Evolutionary conservation across 164 flowering plant species (phyloP), one percentile per base, ranked within the genome.

Genomic region (Euptelea pleiosperma): DNA sequence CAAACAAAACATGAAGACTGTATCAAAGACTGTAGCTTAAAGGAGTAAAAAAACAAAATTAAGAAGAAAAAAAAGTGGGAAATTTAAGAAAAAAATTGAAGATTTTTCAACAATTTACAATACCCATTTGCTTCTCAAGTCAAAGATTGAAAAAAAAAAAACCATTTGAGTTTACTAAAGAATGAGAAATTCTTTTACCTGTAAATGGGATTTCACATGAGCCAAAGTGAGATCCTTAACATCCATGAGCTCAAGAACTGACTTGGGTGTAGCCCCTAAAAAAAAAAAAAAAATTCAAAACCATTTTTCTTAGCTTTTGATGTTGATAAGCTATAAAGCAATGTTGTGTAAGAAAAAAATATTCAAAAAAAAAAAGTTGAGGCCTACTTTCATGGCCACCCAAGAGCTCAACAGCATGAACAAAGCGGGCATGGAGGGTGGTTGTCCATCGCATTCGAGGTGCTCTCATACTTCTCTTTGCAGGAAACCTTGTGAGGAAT

Each of bases 191-290:
- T 48, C 11, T 1, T 50, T 16, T 78, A 92, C 98, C 98, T 89
- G 98, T 61, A 92, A 77, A 79, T 92, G 98, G 56, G 93, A 85
- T 74, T 92, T 92, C 49, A 92, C 98, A 83, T 92, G 98, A 25
- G 96, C 98, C 54, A 92, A 70, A 39, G 98, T 92, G 65, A 92
- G 98, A 84, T 92, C 98, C 66, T 92, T 92, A 25, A 92, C 98
- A 86, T 89, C 98, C 98, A 92, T 92, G 55, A 92, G 94, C 86
- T 92, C 98, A 53, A 92, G 90, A 57, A 92, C 98, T 56, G 98
- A 92, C 70, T 92, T 92, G 44, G 98, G 98, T 39, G 98, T 92
- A 35, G 98, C 98, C 66, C 98, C 96, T 92, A 64, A 48, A 33
- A 63, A 48, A 43, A 7, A 28, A 16, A 26, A 41, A 19, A 52